Evolutionary conservation across 2,329 filamentous ascomycete genomes (phyloP), one percentile per base, ranked within the genome.

Genomic region (Aspergillus aculeatus): DNA sequence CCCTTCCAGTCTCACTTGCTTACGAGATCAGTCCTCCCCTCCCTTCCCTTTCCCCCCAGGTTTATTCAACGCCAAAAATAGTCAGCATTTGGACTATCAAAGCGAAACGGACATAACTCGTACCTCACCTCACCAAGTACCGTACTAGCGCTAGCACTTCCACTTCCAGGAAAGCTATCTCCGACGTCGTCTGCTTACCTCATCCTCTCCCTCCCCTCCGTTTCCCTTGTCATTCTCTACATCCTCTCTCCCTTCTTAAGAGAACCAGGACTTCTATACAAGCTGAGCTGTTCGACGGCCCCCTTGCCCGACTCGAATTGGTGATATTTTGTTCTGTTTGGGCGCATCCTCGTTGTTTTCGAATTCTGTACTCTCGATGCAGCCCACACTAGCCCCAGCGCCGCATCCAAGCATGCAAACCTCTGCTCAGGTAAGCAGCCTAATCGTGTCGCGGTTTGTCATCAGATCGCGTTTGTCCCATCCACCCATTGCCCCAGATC

Each of bases 351-450:
- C 55, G 56, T 62, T 57, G 58, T 65, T 55, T 50, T 48, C 57
- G 41, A 54, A 51, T 47, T 50, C 57, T 52, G 62, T 63, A 51
- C 47, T 50, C 65, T 65, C 59, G 63, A 79, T 79, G 78, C 79
- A 81, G 69, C 77, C 77, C 65, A 73, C 77, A 68, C 71, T 81
- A 69, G 78, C 78, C 61, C 78, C 78, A 71, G 78, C 79, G 66
- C 79, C 79, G 68, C 79, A 80, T 74, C 77, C 76, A 69, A 75
- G 72, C 67, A 79, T 79, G 76, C 79, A 80, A 68, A 73, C 74
- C 62, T 70, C 77, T 75, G 78, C 80, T 78, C 83, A 84, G 80
- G 83, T 85, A 84, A 82, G 82, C 79, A 71, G 61, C 62, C 56
- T 54, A 64, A 68, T 62, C 64, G 65, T 66, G 64, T 71, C 64